A percentile compares a stretch with the other conserved stretches of the same genome.
Conservation (phyloP, 305 asterid species). For the Plantago lanceolata region DNA sequence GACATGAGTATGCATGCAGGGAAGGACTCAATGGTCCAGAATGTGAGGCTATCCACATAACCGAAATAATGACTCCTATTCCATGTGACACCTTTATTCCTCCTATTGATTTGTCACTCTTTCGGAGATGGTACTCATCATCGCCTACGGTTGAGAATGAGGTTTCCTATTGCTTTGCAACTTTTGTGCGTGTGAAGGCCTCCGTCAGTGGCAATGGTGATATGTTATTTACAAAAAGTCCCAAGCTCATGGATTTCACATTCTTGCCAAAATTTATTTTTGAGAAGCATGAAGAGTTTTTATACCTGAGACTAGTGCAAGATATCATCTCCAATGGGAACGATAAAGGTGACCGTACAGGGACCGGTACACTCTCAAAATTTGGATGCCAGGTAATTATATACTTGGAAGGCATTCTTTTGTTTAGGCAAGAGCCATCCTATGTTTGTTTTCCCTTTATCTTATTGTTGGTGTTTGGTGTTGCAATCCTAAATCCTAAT, state of each 20-base stretch:
- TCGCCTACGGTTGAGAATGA: conserved; percentile 59
- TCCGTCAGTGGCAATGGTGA: conserved; percentile 23
- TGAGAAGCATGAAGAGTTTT: conserved; percentile 70
- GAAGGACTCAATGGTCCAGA: conserved; percentile 69
- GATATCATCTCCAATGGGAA: conserved; percentile 66
- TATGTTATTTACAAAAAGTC: conserved; percentile 27
- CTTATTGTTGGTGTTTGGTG: background rate
- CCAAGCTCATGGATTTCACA: conserved; percentile 38
- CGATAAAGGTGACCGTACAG: conserved; percentile 63
- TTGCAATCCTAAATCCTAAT: conserved; percentile 24
- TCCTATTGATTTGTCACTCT: conserved; percentile 57
- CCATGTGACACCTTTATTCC: conserved; percentile 90
- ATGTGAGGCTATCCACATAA: conserved; percentile 73
- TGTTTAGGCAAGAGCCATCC: background rate
- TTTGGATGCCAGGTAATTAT: conserved; percentile 87
- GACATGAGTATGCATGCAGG: conserved; percentile 45
- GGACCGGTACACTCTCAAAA: conserved; percentile 88
- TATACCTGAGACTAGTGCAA: conserved; percentile 55
- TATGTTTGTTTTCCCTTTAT: conserved; percentile 13
- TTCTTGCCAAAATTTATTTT: conserved; percentile 56
- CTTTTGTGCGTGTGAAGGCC: conserved; percentile 61
- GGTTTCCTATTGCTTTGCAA: conserved; percentile 48
- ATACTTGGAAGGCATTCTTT: conserved; percentile 7
- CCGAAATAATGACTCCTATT: conserved; percentile 56
- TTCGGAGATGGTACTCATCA: conserved; percentile 86